Evolutionary conservation across 768 basidiomycete genomes (phyloP), one percentile per base, ranked within the genome.

Genomic region (Peribolospora kevripleyi): DNA sequence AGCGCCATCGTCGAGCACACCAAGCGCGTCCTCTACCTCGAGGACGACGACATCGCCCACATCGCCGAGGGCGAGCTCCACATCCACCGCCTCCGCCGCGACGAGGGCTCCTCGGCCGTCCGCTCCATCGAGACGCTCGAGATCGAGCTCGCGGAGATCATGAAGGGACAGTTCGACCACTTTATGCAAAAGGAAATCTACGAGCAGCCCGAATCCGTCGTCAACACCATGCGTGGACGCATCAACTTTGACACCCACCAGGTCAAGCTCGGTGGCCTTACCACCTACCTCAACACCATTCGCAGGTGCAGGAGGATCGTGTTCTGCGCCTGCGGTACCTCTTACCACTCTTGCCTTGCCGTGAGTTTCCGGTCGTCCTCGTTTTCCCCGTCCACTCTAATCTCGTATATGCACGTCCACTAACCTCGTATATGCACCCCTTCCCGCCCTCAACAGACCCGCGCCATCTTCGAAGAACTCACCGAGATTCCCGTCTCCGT

Each of bases 111-210:
- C 65, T 71, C 71, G 9, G 68, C 84, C 37, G 91, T 87, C 42
- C 84, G 93, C 61, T 86, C 78, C 60, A 97, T 98, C 68, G 93
- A 97, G 72, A 93, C 88, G 5, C 79, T 98, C 62, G 93, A 97
- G 70, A 79, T 98, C 60, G 93, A 98, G 70, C 78, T 98, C 49
- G 91, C 91, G n/a, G 93, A 91, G 61, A 97, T 98, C 72, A 97
- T 97, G 93, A 98, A 98, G 76, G 93, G 93, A 66, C 86, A 88
- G 69, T 98, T 97, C 67, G 86, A 86, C 66, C 90, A 91, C 66
- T 98, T 98, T 72, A 98, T 98, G 93, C 91, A 97, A 68, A 98
- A 98, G 73, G 93, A 98, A 70, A 95, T 95, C 63, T 95, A 87
- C 73, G 60, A 61, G 37, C 60, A 61, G 68, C 91, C 93, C 52